Evolutionary conservation across 768 basidiomycete species (phyloP).

Genomic region (Mycena vulgaris): DNA sequence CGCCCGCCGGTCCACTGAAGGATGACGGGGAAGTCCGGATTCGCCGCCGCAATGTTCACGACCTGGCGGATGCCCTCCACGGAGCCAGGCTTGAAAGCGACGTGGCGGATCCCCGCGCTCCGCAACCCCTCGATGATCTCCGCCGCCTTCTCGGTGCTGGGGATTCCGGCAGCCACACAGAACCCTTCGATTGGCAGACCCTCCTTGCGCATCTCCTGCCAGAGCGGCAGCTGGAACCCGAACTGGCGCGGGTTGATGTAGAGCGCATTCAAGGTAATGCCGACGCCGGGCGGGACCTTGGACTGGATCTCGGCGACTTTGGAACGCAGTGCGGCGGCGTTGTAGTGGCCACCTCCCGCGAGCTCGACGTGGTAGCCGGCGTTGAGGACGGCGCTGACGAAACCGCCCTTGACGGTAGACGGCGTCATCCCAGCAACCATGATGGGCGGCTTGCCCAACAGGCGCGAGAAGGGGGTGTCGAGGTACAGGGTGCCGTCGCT

Average conservation of each 20-base stretch:
- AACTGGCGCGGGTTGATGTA: constrained; percentile 99
- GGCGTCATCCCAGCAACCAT: constrained; percentile 99
- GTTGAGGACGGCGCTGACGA: constrained; percentile 92
- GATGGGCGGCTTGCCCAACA: constrained; percentile 96
- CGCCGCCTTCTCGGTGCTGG: constrained; percentile 95
- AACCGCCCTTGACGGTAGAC: constrained; percentile 94
- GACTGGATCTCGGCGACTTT: constrained; percentile 95
- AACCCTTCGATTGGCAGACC: constrained; percentile 98
- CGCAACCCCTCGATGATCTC: constrained; percentile 93
- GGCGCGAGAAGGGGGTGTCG: constrained; percentile 96
- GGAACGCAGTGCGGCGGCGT: constrained; percentile 86
- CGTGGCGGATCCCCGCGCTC: constrained; percentile 92
- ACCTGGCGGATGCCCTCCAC: constrained; percentile 98
- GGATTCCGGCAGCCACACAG: constrained; percentile 98
- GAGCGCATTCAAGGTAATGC: constrained; percentile 93
- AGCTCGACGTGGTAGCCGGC: constrained; percentile 98
- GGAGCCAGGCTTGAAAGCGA: constrained; percentile 98
- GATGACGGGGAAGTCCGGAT: constrained; percentile 97
- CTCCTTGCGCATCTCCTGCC: constrained; percentile 98
- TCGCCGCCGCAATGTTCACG: constrained; percentile 93
- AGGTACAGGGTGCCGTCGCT: constrained; percentile 94
- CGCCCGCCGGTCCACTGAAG: constrained; percentile 99
- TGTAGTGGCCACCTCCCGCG: constrained; percentile 98
- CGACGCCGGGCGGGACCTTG: constrained; percentile 89
- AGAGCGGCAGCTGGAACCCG: constrained; percentile 96